Evolutionary conservation across 345 rosid species (phyloP), one percentile per base, ranked within the genome.

Genomic region (Moringa oleifera): DNA sequence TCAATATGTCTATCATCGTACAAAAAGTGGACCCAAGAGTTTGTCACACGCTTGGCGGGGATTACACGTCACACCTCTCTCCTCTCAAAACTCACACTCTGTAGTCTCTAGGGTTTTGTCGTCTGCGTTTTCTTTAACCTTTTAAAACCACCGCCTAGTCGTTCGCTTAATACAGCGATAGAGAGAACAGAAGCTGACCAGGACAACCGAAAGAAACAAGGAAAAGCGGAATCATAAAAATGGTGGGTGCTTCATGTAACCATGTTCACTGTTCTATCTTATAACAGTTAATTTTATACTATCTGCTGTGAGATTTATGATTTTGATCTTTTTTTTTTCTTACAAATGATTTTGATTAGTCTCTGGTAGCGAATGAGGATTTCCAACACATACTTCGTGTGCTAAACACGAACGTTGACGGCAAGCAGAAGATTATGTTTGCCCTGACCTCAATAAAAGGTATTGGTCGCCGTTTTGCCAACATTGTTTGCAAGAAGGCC

Each of bases 351-450:
- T 41, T 41, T 41, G 16, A 12, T 64, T 73, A 89, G 97, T 84
- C 96, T 67, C 81, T 91, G 76, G 91, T 86, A 50, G 88, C 94
- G 16, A 86, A 81, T 62, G 97, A 88, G 67, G 97, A 91, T 0
- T 91, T 86, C 61, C 97, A 91, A 80, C 96, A 91, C 77, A 91
- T 91, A 67, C 74, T 88, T 66, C 96, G 94, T 86, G 97, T 91
- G 67, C 76, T 84, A 45, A 88, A 91, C 77, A 91, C 97, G 7
- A 91, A 91, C 56, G 96, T 91, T 22, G 96, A 91, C 73, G 96
- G 96, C 0, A 91, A 88, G 68, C 94, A 86, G 72, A 91, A 81
- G 82, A 88, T 86, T 16, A 88, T 88, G 96, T 88, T 88, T 77
- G 97, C 97, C 21, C 70, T 91, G 51, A 91, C 96, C 77, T 86